Conservation (phyloP, 108 stramenopile genomes). For the Stephanodiscus minutulus region DNA sequence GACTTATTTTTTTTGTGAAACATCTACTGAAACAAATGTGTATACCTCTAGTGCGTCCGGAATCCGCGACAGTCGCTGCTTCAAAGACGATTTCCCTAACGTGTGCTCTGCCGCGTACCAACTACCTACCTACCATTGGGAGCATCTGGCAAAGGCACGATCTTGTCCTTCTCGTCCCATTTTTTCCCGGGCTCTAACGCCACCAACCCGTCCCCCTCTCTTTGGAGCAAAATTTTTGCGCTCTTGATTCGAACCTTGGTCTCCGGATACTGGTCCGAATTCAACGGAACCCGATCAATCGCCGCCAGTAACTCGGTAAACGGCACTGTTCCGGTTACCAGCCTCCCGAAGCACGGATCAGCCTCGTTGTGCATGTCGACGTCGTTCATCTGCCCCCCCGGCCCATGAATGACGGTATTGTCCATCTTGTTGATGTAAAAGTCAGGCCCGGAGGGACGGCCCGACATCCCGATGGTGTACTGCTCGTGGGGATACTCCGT, state of each 20-base stretch:
- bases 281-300: neutral
- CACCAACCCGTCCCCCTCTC: neutral
- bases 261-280: neutral
- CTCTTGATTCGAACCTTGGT: neutral
- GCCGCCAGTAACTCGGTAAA: neutral
- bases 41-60: too few relatives aligned
- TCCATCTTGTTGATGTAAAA: conserved; percentile 91
- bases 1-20: too few relatives aligned
- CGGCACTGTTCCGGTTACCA: conserved; percentile 21
- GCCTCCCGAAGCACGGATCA: conserved; percentile 87
- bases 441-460: conserved; percentile 90
- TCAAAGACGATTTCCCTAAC: too few relatives aligned
- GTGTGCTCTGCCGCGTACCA: neutral
- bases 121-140: neutral
- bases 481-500: conserved; percentile 63
- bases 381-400: conserved; percentile 72
- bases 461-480: conserved; percentile 85
- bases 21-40: too few relatives aligned
- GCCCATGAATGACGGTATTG: conserved; percentile 85
- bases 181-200: neutral
- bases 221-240: neutral
- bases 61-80: too few relatives aligned
- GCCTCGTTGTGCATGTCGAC: conserved; percentile 80
- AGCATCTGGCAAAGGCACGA: neutral
- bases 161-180: neutral